Evolutionary conservation across 73 alveolate species (phyloP).

Genomic region (Tetrahymena malaccensis): DNA sequence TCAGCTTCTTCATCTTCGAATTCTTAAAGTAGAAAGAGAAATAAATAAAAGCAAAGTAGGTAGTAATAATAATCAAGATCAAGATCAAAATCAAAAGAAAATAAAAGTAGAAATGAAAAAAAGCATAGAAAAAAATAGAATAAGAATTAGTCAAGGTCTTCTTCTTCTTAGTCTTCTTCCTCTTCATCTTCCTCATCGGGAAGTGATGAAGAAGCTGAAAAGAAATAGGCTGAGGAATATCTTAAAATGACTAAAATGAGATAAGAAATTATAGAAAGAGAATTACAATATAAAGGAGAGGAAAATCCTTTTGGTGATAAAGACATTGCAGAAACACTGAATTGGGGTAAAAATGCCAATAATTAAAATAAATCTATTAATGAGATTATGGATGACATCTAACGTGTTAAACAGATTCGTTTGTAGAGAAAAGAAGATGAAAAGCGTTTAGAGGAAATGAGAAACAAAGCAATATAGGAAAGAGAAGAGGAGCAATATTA

Average conservation of each 20-base stretch:
- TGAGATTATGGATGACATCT: conserved; percentile 18
- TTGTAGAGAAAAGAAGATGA: conserved; percentile 21
- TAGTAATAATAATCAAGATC: too few species aligned
- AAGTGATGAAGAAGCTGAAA: neutral
- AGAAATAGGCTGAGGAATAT: conserved; percentile 1
- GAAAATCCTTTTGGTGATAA: conserved; percentile 46
- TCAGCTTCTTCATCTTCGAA: conserved; percentile 20
- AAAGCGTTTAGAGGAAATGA: conserved; percentile 30
- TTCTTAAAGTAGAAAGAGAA: neutral
- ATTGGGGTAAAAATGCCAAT: conserved; percentile 26
- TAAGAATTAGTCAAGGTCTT: neutral
- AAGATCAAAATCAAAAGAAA: conserved; percentile 9
- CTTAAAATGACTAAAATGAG: conserved; percentile 16
- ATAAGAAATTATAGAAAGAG: conserved; percentile 3
- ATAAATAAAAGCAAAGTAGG: neutral
- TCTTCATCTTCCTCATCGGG: neutral
- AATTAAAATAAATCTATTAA: conserved; percentile 1
- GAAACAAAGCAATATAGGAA: conserved; percentile 21
- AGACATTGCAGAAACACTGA: conserved; percentile 20
- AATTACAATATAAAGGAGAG: conserved; percentile 24
- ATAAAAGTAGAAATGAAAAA: conserved; percentile 3
- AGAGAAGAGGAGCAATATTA: conserved; percentile 26
- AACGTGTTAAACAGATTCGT: conserved; percentile 9
- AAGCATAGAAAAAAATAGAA: neutral
- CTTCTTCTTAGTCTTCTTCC: neutral